Conservation (phyloP, 257 asterid species). For the Fraxinus pennsylvanica region DNA sequence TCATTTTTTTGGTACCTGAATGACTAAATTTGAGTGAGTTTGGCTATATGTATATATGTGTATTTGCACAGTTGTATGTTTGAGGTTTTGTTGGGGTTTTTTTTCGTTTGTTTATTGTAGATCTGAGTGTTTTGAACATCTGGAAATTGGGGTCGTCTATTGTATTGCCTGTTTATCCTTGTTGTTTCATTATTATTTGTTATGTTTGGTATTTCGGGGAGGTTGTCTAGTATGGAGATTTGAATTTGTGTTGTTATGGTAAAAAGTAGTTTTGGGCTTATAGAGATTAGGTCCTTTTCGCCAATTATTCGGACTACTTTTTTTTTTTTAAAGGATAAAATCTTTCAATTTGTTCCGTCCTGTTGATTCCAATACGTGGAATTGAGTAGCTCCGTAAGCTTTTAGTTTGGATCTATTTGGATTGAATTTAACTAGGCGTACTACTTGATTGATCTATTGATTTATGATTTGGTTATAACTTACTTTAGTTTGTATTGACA, state of each 20-base stretch:
- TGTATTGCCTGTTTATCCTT: neutral
- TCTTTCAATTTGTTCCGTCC: neutral
- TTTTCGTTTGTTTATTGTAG: neutral
- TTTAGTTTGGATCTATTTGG: neutral
- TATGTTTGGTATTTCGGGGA: neutral
- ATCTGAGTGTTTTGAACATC: neutral
- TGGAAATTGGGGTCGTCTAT: neutral
- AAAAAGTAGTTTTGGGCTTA: conserved; percentile 33
- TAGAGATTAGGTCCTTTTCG: neutral
- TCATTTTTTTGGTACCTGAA: neutral
- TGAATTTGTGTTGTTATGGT: neutral
- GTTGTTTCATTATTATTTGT: neutral
- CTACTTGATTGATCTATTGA: neutral
- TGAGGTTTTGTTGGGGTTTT: neutral
- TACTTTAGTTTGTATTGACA: neutral
- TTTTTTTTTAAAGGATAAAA: neutral
- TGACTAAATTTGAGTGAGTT: neutral
- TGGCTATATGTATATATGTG: neutral
- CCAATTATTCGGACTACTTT: neutral
- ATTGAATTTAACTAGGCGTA: neutral
- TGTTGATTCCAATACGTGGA: neutral
- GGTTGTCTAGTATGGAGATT: neutral
- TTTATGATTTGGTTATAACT: neutral
- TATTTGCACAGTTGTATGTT: neutral
- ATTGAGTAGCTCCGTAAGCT: neutral